Base-by-base conservation (phyloP, 768 basidiomycete genomes). In the Xerocomellus amylosporus region DNA sequence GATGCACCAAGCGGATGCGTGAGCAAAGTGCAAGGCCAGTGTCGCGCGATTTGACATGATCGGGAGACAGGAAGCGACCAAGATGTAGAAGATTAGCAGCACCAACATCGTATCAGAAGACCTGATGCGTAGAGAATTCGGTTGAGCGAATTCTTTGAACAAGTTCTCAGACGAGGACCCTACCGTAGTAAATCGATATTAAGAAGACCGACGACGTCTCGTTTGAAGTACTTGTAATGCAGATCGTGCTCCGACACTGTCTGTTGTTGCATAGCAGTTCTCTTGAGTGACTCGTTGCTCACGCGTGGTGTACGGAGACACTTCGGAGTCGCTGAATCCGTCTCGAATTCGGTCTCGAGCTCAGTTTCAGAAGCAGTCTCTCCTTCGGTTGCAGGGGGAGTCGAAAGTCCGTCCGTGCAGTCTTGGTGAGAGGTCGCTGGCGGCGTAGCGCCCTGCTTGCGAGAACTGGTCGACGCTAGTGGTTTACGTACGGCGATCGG, bases 101-200 rank as follows among this genome's bases (percentile, higher is more conserved):
- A 87, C 73, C 46, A 97, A 82, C 74, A 91, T 86, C 41, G 87
- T 77, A 73, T 99, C 97, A 49, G 86, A 85, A 5, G 93, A 85
- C 45, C 95, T 98, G 71, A 44, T 49, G 47, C 47, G 20, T 12
- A 52, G 47, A 34, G 34, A 58, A 66, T 60, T 70, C 52, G 61
- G 58, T 60, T 64, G 52, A 58, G 53, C 44, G 47, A 58, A 58
- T 47, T 48, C 57, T 43, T 50, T 45, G 2, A 0, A 44, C 24
- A 17, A 39, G 4, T 46, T 44, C 26, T 33, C 22, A 12, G 26
- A 50, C 51, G 38, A 54, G 51, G 6, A 33, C 67, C 83, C 49
- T 63, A 93, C 94, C 96, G 80, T 63, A 97, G 78, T 15, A 93
- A 58, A 71, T 99, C 97, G 20, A 96, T 63, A 64, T 96, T 93